These are phyloP conservation scores for Hanseniaspora vineae DNA, from an alignment of 805 yeast species.

Conservation along the genomic window DNA sequence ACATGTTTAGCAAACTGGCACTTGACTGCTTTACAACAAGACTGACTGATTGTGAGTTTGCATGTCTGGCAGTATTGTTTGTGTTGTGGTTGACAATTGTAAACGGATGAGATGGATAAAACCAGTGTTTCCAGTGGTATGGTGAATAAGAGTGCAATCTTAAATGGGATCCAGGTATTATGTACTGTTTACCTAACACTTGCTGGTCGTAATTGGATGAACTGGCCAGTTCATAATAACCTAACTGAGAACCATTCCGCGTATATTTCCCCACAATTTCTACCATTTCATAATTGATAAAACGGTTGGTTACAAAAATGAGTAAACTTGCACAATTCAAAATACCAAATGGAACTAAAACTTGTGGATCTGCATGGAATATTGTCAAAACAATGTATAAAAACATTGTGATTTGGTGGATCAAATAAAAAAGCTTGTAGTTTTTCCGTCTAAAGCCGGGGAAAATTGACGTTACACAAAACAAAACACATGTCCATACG, in stretches of 20 bases:
- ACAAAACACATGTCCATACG: constrained; percentile 23
- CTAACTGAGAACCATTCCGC: not conserved
- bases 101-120: constrained; percentile 56
- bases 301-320: constrained; percentile 6
- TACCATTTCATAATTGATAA: constrained; percentile 1
- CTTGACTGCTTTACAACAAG: constrained; percentile 18
- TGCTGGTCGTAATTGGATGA: no score
- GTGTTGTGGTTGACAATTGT: constrained; percentile 38
- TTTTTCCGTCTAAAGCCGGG: constrained; percentile 29
- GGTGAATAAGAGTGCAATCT: constrained; percentile 31
- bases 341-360: constrained; percentile 24
- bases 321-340: constrained; percentile 12
- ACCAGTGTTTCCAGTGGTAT: constrained; percentile 29
- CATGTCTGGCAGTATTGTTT: constrained; percentile 21
- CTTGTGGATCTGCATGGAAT: constrained; percentile 64
- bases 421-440: constrained; percentile 42
- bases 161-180: constrained; percentile 43
- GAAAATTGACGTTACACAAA: constrained; percentile 34
- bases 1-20: not conserved
- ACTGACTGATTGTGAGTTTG: constrained; percentile 1
- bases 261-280: constrained; percentile 2
- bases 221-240: not conserved
- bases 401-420: constrained; percentile 42
- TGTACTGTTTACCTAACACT: not conserved
- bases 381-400: constrained; percentile 31